Evolutionary conservation across 2,329 filamentous ascomycete genomes (phyloP), one percentile per base, ranked within the genome.

Genomic region (Plenodomus lindquistii): DNA sequence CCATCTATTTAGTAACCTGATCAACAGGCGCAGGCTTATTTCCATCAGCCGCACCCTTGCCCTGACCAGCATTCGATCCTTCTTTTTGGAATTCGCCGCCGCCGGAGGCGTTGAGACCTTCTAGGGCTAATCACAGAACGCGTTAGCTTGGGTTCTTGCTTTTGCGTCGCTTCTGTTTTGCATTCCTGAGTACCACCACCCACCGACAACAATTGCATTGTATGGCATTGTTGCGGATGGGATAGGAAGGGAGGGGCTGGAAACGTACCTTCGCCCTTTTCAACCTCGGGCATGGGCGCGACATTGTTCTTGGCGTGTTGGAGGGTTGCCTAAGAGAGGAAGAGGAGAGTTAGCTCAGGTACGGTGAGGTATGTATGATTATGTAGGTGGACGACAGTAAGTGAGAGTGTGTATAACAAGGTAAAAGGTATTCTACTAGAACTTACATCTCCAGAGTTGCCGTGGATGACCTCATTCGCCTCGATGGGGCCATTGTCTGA

Each of bases 401-500:
- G n/a, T n/a, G n/a, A n/a, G n/a, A n/a, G n/a, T n/a, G n/a, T n/a
- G n/a, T n/a, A n/a, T n/a, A n/a, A n/a, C n/a, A n/a, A n/a, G n/a
- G n/a, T n/a, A n/a, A n/a, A 8, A 35, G 31, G n/a, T 35, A 29
- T 15, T 11, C 13, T 8, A 18, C 37, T 15, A 6, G 39, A 24
- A 52, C 63, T 34, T 60, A 72, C 70, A 49, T 72, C 66, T 48
- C 63, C 66, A 40, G 61, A 60, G 21, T 58, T 62, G 43, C 73
- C 72, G 58, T 74, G 72, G 40, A 70, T 53, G 35, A 70, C 50
- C 47, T 66, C 64, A 37, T 70, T 47, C 50, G 66, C 70, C 58
- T 74, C 71, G 27, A 70, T 66, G 54, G 69, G 62, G 39, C 64
- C 71, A 62, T 74, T 74, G 66, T 75, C 66, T 18, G 66, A 62